Evolutionary conservation across 495 filamentous ascomycete genomes (phyloP), one percentile per base, ranked within the genome.

Genomic region (Hyaloscypha hepaticicola): DNA sequence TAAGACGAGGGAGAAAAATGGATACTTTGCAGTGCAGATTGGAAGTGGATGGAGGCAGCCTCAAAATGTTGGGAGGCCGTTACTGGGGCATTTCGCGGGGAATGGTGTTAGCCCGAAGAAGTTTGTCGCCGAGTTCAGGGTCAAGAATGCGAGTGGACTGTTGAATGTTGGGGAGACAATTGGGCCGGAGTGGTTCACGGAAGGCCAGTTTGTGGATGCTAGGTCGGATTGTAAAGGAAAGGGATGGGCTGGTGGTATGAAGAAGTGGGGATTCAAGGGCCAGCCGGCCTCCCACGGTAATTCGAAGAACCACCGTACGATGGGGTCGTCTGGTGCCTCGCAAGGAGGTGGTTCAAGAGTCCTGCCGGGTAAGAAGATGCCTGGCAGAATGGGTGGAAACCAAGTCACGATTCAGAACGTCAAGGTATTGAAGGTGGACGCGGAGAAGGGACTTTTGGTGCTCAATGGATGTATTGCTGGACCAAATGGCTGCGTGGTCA

Each of bases 241-340:
- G 81, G 95, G 94, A 0, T 98, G 96, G 77, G 91, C 90, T 5
- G 95, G 95, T 82, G 95, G 92, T 62, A 99, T 99, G 94, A 99
- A 99, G 85, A 81, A 90, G 65, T 88, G 92, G 71, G 93, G 93
- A 0, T 98, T 91, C 72, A 69, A 77, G 21, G 95, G 95, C 66
- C 95, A 99, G 79, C 89, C 87, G 67, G 92, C 93, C 58, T 93
- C 88, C 70, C 95, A 99, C 79, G 95, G 95, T 84, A 92, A 92
- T 69, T 97, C 93, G 70, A 84, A 90, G 77, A 91, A 88, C 55
- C 95, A 99, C 80, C 84, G 95, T 71, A 87, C 89, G 2, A 89
- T 97, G 80, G 95, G 95, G 80, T 93, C 90, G 5, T 79, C 85
- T 14, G 95, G 95, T 67, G 90, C 87, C 41, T 87, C 87, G 70